Base-by-base conservation (phyloP, 805 yeast species). In the Lachancea cidri region DNA sequence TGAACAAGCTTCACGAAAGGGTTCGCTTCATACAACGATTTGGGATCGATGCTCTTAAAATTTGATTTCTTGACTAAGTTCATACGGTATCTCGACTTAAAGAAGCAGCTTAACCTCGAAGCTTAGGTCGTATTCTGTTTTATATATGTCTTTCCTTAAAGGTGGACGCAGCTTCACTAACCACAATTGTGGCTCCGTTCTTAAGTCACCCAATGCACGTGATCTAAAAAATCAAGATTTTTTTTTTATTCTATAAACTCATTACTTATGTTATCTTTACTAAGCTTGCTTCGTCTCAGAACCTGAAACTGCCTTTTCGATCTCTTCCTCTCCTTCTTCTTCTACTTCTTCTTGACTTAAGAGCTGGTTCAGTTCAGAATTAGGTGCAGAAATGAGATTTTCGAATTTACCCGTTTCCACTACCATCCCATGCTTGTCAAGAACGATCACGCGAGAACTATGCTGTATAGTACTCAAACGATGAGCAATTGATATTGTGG, bases 401-500 rank as follows among this genome's bases (percentile, higher is more conserved):
- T 65, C 66, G 57, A 78, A 86, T 7, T 67, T 46, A 13, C 89
- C 93, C 32, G 79, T 74, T 59, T 84, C 95, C 7, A 77, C 84
- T 39, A 86, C 89, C 35, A 70, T 71, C 3, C 95, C 94, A 29
- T 81, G 77, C 25, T 73, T 70, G 15, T 81, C 84, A 36, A 91
- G 67, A 2, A 91, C 97, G 39, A 91, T 74, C 9, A 89, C 81
- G 49, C 86, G 72, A 29, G 86, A 81, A 52, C 94, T 82, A 64
- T 87, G 78, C 52, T 79, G 78, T 45, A 91, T 91, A 0, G 98
- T 91, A 11, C 93, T 81, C 40, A 89, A 71, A 53, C 97, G 72
- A 60, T 91, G 98, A 1, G 97, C 97, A 53, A 91, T 88, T 34
- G 93, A 83, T 31, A 91, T 83, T 2, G 89, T 79, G 1, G 96